Evolutionary conservation across 495 filamentous ascomycete species (phyloP), one percentile per base, ranked within the genome.

Genomic region (Paragyromitra xinjiangensis): DNA sequence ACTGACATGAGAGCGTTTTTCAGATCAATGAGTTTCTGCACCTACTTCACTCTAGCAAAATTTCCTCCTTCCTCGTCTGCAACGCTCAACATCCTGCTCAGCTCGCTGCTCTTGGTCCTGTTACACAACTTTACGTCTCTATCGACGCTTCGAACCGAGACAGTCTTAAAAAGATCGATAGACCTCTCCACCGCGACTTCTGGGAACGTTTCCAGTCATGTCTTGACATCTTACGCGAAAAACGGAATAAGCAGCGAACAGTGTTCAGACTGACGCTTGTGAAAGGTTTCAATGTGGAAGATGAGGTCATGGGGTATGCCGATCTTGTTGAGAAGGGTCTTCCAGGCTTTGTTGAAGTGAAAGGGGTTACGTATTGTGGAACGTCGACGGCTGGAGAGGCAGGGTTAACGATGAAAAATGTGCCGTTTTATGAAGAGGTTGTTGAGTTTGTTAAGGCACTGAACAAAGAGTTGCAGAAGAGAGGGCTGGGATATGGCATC

Each of bases 41-140:
- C 51, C 85, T 97, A 85, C 86, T 98, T 71, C 95, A 98, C 84
- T 84, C 80, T 22, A 92, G 95, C 82, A 92, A 89, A 82, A 97
- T 98, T 79, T 96, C 93, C 16, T 95, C 91, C 58, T 98, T 98
- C 86, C 87, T 98, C 0, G 95, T 98, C 63, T 98, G 95, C 86
- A 98, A 98, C 83, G 95, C 95, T n/a, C 95, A 98, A 81, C 95
- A 98, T 83, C 94, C 95, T 11, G 93, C 94, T 45, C 92, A 98
- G 81, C 89, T 98, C 29, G 92, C 91, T 11, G 87, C 91, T 0
- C 86, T 98, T 29, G 84, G 90, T 68, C 92, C 89, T 45, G 94
- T 97, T 42, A 98, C 95, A 0, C 95, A 98, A 82, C 87, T 98
- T 3, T 98, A 98, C 84, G 95, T 98, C 74, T 93, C 90, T 68